Percentiles rank a stretch among this genome's conserved stretches.
Evolutionary conservation across 176 grass and related monocot species (phyloP).

Genomic region (Ensete glaucum): DNA sequence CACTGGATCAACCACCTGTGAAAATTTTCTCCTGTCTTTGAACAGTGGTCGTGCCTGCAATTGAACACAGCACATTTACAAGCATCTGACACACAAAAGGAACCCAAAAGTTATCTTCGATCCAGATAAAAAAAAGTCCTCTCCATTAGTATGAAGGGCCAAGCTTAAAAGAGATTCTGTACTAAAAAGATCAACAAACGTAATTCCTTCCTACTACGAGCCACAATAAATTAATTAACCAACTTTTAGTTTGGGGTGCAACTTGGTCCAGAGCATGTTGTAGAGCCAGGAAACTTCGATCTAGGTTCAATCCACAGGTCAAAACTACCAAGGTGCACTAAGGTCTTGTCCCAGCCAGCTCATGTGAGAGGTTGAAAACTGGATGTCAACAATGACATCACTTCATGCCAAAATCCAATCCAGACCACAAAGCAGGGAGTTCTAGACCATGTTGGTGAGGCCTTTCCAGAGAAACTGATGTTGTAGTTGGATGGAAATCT

Average conservation of each 20-base stretch:
- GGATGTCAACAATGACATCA: too few species aligned
- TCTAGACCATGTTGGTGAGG: too few species aligned
- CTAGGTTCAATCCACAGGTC: too few species aligned
- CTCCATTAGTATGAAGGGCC: background rate
- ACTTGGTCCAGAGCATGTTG: background rate
- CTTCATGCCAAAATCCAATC: too few species aligned
- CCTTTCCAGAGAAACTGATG: too few species aligned
- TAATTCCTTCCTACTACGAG: too few species aligned
- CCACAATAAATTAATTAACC: too few species aligned
- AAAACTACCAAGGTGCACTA: too few species aligned
- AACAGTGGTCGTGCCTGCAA: slow-evolving; percentile 73
- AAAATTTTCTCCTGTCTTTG: slow-evolving; percentile 75
- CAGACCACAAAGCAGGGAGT: too few species aligned
- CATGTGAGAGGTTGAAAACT: too few species aligned
- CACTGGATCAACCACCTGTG: slow-evolving; percentile 60
- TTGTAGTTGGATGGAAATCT: background rate
- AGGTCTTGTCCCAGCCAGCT: too few species aligned
- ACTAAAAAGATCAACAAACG: too few species aligned
- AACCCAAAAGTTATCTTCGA: background rate
- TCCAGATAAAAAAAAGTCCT: background rate
- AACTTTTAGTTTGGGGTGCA: background rate
- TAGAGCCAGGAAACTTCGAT: background rate
- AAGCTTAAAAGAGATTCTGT: background rate
- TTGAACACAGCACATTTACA: background rate
- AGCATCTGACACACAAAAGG: background rate